Percentiles rank a stretch among this genome's conserved stretches.
phyloP scores from a whole-genome alignment of 495 filamentous ascomycete genomes.

The Penicillium desertorum region DNA sequence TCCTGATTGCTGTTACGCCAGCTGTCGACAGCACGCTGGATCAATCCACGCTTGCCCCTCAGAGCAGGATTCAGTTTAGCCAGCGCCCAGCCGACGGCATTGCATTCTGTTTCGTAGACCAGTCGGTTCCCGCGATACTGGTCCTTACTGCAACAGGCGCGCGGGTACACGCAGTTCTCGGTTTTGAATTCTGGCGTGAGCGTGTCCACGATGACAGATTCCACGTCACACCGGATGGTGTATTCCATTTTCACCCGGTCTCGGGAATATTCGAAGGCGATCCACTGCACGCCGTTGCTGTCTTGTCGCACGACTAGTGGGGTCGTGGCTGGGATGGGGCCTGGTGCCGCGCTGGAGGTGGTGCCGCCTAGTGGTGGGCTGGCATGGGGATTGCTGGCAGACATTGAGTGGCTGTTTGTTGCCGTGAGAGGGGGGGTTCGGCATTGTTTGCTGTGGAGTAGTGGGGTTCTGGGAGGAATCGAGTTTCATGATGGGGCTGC shows the following conservation, averaged over 20 bases:
- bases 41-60: conserved; percentile 88
- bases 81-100: conserved; percentile 94
- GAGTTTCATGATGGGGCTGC: conserved; percentile 39
- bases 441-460: conserved; percentile 38
- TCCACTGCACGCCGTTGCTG: conserved; percentile 97
- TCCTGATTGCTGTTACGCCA: conserved; percentile 99
- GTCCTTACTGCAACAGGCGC: conserved; percentile 92
- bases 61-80: conserved; percentile 89
- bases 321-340: conserved; percentile 96
- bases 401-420: conserved; percentile 52
- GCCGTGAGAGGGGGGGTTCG: conserved; percentile 44
- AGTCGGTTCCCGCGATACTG: conserved; percentile 93
- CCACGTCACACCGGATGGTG: conserved; percentile 96
- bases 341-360: conserved; percentile 92
- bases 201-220: conserved; percentile 88
- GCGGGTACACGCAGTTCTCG: conserved; percentile 96
- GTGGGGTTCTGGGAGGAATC: conserved; percentile 50
- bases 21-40: conserved; percentile 95
- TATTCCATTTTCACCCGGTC: conserved; percentile 83
- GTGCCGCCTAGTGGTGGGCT: conserved; percentile 51
- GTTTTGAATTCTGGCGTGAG: conserved; percentile 88
- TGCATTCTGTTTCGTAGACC: conserved; percentile 97
- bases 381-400: conserved; percentile 51
- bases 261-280: conserved; percentile 96
- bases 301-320: conserved; percentile 93